Base-by-base conservation (phyloP, 2,329 filamentous ascomycete species). In the Penicillium digitatum region DNA sequence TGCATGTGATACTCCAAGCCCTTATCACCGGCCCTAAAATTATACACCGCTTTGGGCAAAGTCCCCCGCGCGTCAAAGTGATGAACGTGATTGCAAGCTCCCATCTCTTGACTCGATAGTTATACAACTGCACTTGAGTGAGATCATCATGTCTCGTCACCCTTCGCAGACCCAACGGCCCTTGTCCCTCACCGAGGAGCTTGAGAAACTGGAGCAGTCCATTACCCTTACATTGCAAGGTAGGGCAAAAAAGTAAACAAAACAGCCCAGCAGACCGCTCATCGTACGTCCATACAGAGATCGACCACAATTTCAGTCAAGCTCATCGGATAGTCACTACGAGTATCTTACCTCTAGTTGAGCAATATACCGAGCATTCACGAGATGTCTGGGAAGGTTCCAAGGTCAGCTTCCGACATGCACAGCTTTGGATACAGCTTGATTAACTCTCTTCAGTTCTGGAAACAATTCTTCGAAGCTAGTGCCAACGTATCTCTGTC, bases 391-490 rank as follows among this genome's bases (percentile, higher is more conserved):
- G 94, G 94, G 92, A 97, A 66, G 91, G 92, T 22, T 95, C 93
- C 52, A 96, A 95, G 84, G 90, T 93, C 54, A 35, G 68, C 53
- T 11, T 2, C 48, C 52, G 11, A 7, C 18, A 31, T 14, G n/a
- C 8, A 48, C 24, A 32, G 40, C 34, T 24, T 27, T 26, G 24
- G 57, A 60, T 35, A 58, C 53, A 54, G 37, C 34, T 37, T 35
- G 51, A 40, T 42, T 58, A 44, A 56, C 40, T 20, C 31, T 10
- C 37, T 46, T 18, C 68, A 95, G 89, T 99, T 99, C 76, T 99
- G 94, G 94, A 99, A 99, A 76, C 92, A 97, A 78, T 99, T 99
- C 79, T 99, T 99, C 75, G 94, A 99, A 76, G 91, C 94, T 34
- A 96, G 92, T 45, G 94, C 94, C 71, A 97, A 99, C 68, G 93